Evolutionary conservation across 768 basidiomycete species (phyloP), one percentile per base, ranked within the genome.

Genomic region (Suillus hirtellus): DNA sequence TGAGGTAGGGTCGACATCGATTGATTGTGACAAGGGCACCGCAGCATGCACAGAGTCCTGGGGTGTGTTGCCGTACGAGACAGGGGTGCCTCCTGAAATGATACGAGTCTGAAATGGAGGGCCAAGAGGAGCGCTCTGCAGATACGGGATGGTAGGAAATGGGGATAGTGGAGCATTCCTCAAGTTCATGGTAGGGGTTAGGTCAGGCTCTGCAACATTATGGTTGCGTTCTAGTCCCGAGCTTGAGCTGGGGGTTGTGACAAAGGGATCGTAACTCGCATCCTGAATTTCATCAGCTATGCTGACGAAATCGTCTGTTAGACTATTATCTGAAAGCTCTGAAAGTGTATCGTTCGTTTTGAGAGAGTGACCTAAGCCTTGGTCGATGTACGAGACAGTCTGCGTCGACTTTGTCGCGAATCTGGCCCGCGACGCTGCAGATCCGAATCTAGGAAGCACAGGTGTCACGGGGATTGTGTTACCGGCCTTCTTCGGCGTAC

Each of bases 401-500:
- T 61, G 67, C 1, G 61, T 46, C 14, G 59, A 61, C 8, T 54
- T 46, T 34, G 68, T 69, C 11, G 63, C 47, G 42, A 66, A 67
- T 53, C 65, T 67, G 37, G 67, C 47, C 0, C 64, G 68, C 15
- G 67, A 35, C 19, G 56, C 43, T 17, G 64, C 56, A 2, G 73
- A 76, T 5, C 62, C 47, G 6, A 42, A 54, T 40, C 64, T 70
- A 59, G 67, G 63, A 59, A 60, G 71, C 3, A 62, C 66, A 8
- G 67, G 70, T 0, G 69, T 69, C 53, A 52, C 69, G 24, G 72
- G 66, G 37, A 72, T 54, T 15, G 60, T 43, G 59, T 35, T 60
- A 14, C 55, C 34, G 56, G 59, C 50, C 50, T 67, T 70, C 59
- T 34, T 61, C 9, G 65, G 53, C 8, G 63, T n/a, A 17, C 19